These are phyloP conservation scores for Pythium plurisporium DNA, from an alignment of 352 stramenopile genomes.

Conservation along the genomic window DNA sequence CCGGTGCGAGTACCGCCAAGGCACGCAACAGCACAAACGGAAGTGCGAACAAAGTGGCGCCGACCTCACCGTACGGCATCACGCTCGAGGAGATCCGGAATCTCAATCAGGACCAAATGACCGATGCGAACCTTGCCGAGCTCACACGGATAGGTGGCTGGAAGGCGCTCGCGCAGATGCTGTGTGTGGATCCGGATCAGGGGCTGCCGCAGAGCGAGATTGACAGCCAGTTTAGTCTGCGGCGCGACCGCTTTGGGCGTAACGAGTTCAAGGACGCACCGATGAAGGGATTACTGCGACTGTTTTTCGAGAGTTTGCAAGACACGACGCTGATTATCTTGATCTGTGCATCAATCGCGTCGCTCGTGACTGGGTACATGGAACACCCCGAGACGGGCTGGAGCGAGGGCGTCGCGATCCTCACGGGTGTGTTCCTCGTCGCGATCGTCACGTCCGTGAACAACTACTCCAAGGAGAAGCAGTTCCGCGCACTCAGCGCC, in stretches of 20 bases:
- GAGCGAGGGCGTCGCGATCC: constrained; percentile 94
- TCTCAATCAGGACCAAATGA: constrained; percentile 82
- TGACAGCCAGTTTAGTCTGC: constrained; percentile 46
- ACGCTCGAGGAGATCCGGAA: constrained; percentile 59
- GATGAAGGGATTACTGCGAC: constrained; percentile 69
- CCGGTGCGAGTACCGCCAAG: constrained; percentile 20
- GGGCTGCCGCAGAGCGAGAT: constrained; percentile 58
- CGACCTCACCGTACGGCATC: constrained; percentile 66
- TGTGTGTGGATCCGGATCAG: constrained; percentile 70
- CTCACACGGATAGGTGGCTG: constrained; percentile 60
- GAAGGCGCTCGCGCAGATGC: constrained; percentile 38
- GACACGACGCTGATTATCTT: constrained; percentile 90
- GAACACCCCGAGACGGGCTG: constrained; percentile 82
- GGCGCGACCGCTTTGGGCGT: constrained; percentile 48
- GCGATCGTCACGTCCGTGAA: constrained; percentile 94
- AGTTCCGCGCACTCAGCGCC: constrained; percentile 82
- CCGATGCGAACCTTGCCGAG: constrained; percentile 58
- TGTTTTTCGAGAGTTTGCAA: constrained; percentile 87
- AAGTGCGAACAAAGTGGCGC: constrained; percentile 59
- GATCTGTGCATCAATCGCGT: constrained; percentile 83
- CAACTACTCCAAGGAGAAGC: constrained; percentile 95
- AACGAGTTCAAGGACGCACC: constrained; percentile 74
- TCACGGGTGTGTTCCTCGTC: constrained; percentile 92
- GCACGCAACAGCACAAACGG: constrained; percentile 19
- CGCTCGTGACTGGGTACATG: constrained; percentile 75